phyloP scores from a whole-genome alignment of 495 filamentous ascomycete genomes.

The Penicillium soppii region DNA sequence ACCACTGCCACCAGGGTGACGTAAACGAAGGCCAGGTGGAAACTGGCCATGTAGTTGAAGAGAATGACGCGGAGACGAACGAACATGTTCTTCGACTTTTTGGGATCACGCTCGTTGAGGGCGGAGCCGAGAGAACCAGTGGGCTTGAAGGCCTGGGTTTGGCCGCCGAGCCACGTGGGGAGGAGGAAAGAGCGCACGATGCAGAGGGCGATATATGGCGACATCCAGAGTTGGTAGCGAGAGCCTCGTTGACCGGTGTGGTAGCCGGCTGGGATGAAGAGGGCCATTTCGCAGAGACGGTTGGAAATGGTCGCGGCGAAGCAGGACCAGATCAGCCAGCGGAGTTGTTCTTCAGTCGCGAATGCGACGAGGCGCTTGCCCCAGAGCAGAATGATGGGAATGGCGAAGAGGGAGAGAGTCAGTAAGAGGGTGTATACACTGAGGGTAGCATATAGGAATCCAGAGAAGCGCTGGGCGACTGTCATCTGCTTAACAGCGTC shows the following conservation, averaged over 20 bases:
- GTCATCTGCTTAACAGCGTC: slow-evolving; percentile 35
- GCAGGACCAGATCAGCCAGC: slow-evolving; percentile 48
- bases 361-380: slow-evolving; percentile 46
- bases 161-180: slow-evolving; percentile 40
- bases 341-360: slow-evolving; percentile 40
- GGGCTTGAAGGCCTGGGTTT: slow-evolving; percentile 37
- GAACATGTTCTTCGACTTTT: slow-evolving; percentile 28
- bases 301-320: slow-evolving; percentile 39
- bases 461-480: slow-evolving; percentile 34
- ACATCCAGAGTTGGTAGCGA: slow-evolving; percentile 46
- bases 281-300: slow-evolving; percentile 42
- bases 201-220: slow-evolving; percentile 43
- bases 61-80: slow-evolving; percentile 31
- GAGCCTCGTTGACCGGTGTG: slow-evolving; percentile 41
- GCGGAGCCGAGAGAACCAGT: slow-evolving; percentile 32
- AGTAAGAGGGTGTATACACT: slow-evolving; percentile 43
- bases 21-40: slow-evolving; percentile 40
- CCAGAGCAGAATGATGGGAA: slow-evolving; percentile 47
- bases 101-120: slow-evolving; percentile 34
- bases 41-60: slow-evolving; percentile 37
- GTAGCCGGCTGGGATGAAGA: slow-evolving; percentile 46
- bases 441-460: slow-evolving; percentile 46
- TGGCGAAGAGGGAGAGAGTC: slow-evolving; percentile 41
- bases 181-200: slow-evolving; percentile 45
- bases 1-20: slow-evolving; percentile 38